Base-by-base conservation (phyloP, 1,139 yeast genomes). In the Suhomyces ambrosiae region DNA sequence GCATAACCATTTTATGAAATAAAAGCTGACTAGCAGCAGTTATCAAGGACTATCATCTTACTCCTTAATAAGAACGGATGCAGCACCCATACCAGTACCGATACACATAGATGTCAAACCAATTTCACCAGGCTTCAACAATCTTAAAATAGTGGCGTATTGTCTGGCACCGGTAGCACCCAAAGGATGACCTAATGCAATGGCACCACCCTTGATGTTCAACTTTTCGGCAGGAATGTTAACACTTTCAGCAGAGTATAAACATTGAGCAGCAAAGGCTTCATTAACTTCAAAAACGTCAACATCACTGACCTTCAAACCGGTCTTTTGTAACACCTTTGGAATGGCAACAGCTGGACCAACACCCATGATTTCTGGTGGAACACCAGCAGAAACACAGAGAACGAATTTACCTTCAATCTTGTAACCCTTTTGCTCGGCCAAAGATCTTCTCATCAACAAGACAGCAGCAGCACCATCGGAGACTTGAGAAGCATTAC, bases 41-140 rank as follows among this genome's bases (percentile, higher is more conserved):
- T n/a, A n/a, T n/a, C n/a, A n/a, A n/a, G n/a, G n/a, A n/a, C n/a
- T n/a, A n/a, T 23, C 18, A 10, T 28, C 35, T 44, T 63, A 82
- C 67, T 87, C 97, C 58, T 74, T 82, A 38, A 88, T 74, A 54
- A 89, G 74, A 38, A 89, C 70, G 19, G 94, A 85, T 38, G 97
- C 97, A 37, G 97, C 97, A 53, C 97, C 97, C 95, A 89, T 90
- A 57, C 97, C 97, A 30, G 96, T 88, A 59, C 97, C 97, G 52
- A 90, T 83, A 71, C 97, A 90, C 97, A 90, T 90, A 47, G 95
- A 85, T 19, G 95, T 86, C 43, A 90, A 82, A 52, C 97, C 97
- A 48, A 88, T 68, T 68, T 88, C 82, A 55, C 94, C 95, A 32
- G 76, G 67, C 63, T 83, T 70, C 56, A 90, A 75, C 65, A 88